Conservation (phyloP, 257 asterid genomes). For the Verbascum thapsus region DNA sequence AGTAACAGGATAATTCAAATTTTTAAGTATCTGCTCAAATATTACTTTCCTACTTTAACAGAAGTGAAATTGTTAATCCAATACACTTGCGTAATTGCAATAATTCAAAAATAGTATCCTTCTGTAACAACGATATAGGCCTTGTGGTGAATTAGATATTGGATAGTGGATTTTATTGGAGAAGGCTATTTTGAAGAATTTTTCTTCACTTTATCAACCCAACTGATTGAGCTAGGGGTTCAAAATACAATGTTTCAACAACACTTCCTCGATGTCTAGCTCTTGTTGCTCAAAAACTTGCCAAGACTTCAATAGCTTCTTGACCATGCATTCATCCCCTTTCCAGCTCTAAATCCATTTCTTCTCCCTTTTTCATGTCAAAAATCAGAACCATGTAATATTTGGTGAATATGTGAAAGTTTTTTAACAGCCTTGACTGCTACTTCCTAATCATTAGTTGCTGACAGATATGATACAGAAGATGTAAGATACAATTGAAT, state of each 20-base stretch:
- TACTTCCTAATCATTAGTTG: background rate
- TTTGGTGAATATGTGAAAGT: background rate
- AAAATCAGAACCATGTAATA: background rate
- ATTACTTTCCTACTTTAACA: too few relatives aligned
- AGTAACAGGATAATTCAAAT: too few relatives aligned
- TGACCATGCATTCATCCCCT: constrained; percentile 1
- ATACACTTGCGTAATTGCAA: background rate
- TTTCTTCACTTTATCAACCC: background rate
- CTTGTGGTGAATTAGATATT: background rate
- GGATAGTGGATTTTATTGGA: background rate
- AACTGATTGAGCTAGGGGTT: background rate
- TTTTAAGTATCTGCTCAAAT: too few relatives aligned
- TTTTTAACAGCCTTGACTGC: background rate
- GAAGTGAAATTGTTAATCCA: background rate
- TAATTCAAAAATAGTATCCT: background rate
- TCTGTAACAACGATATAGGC: background rate
- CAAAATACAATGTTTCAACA: background rate
- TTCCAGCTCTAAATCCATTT: background rate
- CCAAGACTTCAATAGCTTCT: background rate
- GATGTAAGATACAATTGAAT: background rate
- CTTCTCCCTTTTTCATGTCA: background rate
- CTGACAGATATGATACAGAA: background rate
- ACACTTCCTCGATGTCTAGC: background rate
- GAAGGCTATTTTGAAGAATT: background rate
- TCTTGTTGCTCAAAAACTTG: background rate